Evolutionary conservation across 192 early-diverging fungal species (phyloP), one percentile per base, ranked within the genome.

Genomic region (Allomyces arbusculus): DNA sequence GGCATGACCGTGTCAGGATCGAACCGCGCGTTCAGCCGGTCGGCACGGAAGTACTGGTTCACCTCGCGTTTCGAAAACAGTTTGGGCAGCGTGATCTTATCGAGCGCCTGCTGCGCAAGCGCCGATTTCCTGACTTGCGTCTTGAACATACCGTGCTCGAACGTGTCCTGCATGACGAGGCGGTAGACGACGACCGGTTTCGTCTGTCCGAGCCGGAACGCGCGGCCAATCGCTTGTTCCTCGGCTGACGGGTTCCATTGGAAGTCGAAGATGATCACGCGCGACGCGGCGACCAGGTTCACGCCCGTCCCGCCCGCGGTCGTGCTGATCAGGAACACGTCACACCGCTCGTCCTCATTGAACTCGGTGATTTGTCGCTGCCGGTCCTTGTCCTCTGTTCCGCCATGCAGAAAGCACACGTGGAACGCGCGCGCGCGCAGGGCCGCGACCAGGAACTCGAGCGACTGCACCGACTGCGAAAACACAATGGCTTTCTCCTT

Each of bases 291-390:
- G 3, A 65, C 67, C 24, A 69, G 65, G 14, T 69, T 69, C 26
- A 69, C 67, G 43, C 68, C 68, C 24, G 64, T 64, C 10, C 68
- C 65, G 10, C 68, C 68, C 24, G 68, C 68, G 22, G 64, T 58
- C 16, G 50, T 58, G 12, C 16, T 20, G 20, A 58, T 58, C 50
- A 58, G 50, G 20, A 58, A 58, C 12, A 20, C 16, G 50, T 3
- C 50, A 20, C 12, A 4, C 16, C 16, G 20, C 50, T 8, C 0
- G 50, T 58, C 50, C 3, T 14, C 12, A n/a, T 58, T 58, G 20
- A 58, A 58, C 16, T n/a, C 20, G 16, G 16, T 3, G 12, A 58
- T 58, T 3, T 14, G 16, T 6, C 20, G 16, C 16, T 58, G 16
- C 50, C 50, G 50, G 12, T 58, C 20, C 50, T 58, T n/a, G 50